Conservation (phyloP, 75 land plant species). For the Chamaecyparis obtusa region DNA sequence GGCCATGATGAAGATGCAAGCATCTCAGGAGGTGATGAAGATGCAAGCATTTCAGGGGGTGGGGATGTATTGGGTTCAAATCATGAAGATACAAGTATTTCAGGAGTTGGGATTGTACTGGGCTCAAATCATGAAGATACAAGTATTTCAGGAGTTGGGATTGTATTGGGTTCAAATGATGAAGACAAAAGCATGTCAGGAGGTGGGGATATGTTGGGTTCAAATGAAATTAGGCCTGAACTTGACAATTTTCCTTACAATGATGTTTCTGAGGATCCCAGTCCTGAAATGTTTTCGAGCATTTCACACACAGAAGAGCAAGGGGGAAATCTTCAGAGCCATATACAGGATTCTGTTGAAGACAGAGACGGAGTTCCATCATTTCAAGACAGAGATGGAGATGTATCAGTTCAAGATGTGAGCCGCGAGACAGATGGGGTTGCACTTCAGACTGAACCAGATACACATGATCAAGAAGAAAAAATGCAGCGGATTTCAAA, state of each 20-base stretch:
- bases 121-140: no score
- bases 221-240: not conserved
- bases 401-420: not conserved
- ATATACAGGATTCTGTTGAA: not conserved
- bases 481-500: not conserved
- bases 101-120: no score
- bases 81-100: not conserved
- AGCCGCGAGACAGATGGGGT: not conserved
- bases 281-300: not conserved
- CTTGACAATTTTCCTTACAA: not conserved
- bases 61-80: not conserved
- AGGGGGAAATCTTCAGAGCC: not conserved
- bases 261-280: not conserved
- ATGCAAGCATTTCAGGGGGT: conserved; percentile 37
- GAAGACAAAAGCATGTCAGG: no score
- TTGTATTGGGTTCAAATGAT: no score
- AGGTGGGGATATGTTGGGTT: conserved; percentile 3
- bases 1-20: conserved; percentile 28
- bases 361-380: not conserved
- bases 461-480: not conserved
- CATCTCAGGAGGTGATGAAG: conserved; percentile 34
- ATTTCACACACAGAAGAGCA: not conserved
- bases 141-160: no score
- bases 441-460: not conserved
- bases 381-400: not conserved